Evolutionary conservation across 192 early-diverging fungal genomes (phyloP).

Genomic region (Phlyctochytrium arcticum): DNA sequence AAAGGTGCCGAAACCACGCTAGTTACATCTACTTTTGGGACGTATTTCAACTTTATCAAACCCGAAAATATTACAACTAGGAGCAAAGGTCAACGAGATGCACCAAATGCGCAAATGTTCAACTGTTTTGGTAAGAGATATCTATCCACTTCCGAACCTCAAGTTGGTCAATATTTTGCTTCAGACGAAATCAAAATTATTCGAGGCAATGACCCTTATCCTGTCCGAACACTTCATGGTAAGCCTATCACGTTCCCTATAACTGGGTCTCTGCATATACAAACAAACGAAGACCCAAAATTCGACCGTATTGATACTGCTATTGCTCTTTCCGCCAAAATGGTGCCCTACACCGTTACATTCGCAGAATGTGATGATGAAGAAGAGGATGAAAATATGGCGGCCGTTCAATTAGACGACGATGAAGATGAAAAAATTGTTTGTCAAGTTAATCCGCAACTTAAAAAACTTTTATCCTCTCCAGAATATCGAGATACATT

Average conservation of each 20-base stretch:
- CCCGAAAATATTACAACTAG: neutral
- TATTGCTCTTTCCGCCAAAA: neutral
- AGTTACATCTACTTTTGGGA: neutral
- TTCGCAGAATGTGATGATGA: neutral
- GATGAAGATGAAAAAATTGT: neutral
- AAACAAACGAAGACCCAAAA: slow-evolving; percentile 10
- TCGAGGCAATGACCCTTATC: neutral
- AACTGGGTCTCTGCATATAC: slow-evolving; percentile 6
- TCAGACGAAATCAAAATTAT: slow-evolving; percentile 7
- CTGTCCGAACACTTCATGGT: slow-evolving; percentile 7
- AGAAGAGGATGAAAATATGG: neutral
- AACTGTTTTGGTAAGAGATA: slow-evolving; percentile 2
- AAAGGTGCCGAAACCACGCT: slow-evolving; percentile 15
- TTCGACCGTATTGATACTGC: slow-evolving; percentile 6
- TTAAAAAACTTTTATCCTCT: neutral
- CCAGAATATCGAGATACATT: slow-evolving; percentile 3
- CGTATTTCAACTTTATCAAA: neutral
- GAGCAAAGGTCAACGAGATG: neutral
- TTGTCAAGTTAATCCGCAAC: neutral
- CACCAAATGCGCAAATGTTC: slow-evolving; percentile 11
- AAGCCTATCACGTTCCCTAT: slow-evolving; percentile 19
- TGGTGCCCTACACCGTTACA: neutral
- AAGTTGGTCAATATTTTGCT: neutral
- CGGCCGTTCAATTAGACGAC: too few relatives aligned
- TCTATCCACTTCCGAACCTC: neutral